Conservation (phyloP, 192 early-diverging fungal genomes). For the Coemansia sp. region DNA sequence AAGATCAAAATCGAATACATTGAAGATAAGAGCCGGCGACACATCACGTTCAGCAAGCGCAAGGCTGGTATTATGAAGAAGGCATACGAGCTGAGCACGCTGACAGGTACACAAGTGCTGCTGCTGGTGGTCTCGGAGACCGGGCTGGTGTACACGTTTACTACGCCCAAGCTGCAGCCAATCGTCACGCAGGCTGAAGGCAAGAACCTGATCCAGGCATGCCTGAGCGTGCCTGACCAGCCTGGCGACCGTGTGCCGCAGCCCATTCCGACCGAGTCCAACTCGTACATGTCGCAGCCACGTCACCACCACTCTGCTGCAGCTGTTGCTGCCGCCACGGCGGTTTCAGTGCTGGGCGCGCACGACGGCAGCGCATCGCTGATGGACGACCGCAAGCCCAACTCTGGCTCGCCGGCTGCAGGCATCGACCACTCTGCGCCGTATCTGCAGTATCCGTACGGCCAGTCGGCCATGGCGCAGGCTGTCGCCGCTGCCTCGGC, state of each 20-base stretch:
- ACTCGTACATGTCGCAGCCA: slow-evolving; percentile 54
- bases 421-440: slow-evolving; percentile 19
- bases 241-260: slow-evolving; percentile 42
- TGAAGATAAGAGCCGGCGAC: slow-evolving; percentile 86
- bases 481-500: slow-evolving; percentile 29
- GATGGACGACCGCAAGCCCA: slow-evolving; percentile 39
- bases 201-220: slow-evolving; percentile 89
- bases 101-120: slow-evolving; percentile 93
- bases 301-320: slow-evolving; percentile 26
- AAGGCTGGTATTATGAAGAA: slow-evolving; percentile 99
- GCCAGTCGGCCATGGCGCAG: slow-evolving; percentile 45
- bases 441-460: slow-evolving; percentile 40
- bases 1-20: slow-evolving; percentile 98
- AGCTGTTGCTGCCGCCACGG: slow-evolving; percentile 24
- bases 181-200: slow-evolving; percentile 89
- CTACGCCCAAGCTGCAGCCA: slow-evolving; percentile 90
- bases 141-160: slow-evolving; percentile 93
- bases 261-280: slow-evolving; percentile 52
- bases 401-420: slow-evolving; percentile 13
- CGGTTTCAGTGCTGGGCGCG: slow-evolving; percentile 14
- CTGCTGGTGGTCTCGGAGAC: slow-evolving; percentile 93
- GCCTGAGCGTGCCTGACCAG: slow-evolving; percentile 84
- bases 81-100: slow-evolving; percentile 89
- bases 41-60: slow-evolving; percentile 93
- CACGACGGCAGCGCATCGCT: slow-evolving; percentile 17